Conservation (phyloP, 2,329 filamentous ascomycete genomes). For the Colletotrichum caudatum region DNA sequence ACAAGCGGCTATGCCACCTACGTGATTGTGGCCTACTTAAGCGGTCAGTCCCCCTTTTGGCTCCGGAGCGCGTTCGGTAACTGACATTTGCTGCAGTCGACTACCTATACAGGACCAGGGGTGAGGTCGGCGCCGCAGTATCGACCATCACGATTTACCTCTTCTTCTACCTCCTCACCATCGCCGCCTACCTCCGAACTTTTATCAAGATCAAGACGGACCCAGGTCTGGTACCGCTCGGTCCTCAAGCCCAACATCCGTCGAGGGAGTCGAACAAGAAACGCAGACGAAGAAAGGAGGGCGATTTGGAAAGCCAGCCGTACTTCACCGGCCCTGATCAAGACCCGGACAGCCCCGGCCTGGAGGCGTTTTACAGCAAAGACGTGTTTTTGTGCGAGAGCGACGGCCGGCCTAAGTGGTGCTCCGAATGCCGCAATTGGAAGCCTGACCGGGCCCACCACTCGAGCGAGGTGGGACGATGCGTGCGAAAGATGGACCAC, state of each 20-base stretch:
- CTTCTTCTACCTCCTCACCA: constrained; percentile 75
- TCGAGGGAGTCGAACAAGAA: constrained; percentile 40
- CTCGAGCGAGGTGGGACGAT: constrained; percentile 83
- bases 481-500: constrained; percentile 92
- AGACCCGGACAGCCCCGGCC: constrained; percentile 72
- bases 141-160: constrained; percentile 80
- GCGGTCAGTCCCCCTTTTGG: constrained; percentile 64
- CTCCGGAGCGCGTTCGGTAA: no score
- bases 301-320: constrained; percentile 52
- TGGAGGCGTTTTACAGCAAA: constrained; percentile 83
- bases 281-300: constrained; percentile 45
- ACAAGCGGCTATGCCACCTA: constrained; percentile 78
- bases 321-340: constrained; percentile 55
- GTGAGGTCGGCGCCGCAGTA: constrained; percentile 69
- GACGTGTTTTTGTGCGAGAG: constrained; percentile 86
- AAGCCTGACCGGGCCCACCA: constrained; percentile 92
- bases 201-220: constrained; percentile 75
- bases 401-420: constrained; percentile 89
- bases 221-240: constrained; percentile 79
- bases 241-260: constrained; percentile 45
- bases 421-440: constrained; percentile 84
- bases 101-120: constrained; percentile 70
- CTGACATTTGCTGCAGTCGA: constrained; percentile 64
- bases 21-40: constrained; percentile 74
- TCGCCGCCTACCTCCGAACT: constrained; percentile 77